These are phyloP conservation scores for Hypomyces rosellus DNA, from an alignment of 2,329 filamentous ascomycete genomes.

Conservation along the genomic window DNA sequence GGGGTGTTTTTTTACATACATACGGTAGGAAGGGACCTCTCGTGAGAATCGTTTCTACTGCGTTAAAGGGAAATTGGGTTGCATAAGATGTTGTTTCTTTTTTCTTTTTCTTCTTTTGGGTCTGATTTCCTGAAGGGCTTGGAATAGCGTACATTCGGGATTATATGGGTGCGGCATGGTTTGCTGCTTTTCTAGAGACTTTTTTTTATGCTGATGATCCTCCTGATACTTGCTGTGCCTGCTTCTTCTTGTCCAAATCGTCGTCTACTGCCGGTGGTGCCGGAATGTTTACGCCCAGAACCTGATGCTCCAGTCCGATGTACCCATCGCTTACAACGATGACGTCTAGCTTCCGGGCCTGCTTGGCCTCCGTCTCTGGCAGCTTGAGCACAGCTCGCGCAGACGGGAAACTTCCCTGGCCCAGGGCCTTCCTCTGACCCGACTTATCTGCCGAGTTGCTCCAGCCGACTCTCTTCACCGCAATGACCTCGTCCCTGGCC, in stretches of 20 bases:
- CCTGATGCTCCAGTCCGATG: slow-evolving; percentile 59
- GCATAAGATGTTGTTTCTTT: neutral
- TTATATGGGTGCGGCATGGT: neutral
- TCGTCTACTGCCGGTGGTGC: slow-evolving; percentile 42
- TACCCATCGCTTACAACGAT: slow-evolving; percentile 83
- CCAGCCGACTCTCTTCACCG: slow-evolving; percentile 84
- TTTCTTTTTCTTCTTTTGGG: neutral
- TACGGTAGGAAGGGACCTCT: slow-evolving; percentile 8
- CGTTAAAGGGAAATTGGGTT: neutral
- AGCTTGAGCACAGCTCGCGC: slow-evolving; percentile 56
- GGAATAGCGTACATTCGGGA: neutral
- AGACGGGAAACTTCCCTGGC: slow-evolving; percentile 40
- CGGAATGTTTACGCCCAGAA: slow-evolving; percentile 47
- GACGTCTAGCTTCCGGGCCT: slow-evolving; percentile 62
- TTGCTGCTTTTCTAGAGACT: neutral
- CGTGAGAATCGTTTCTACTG: slow-evolving; percentile 9
- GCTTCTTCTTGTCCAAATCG: slow-evolving; percentile 38
- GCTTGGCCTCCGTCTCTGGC: slow-evolving; percentile 39
- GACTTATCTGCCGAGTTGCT: slow-evolving; percentile 10
- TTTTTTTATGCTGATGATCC: neutral
- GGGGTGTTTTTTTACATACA: slow-evolving; percentile 4
- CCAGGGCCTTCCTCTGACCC: slow-evolving; percentile 23
- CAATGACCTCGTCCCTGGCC: slow-evolving; percentile 68
- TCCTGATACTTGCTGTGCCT: slow-evolving; percentile 6
- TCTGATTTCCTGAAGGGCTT: neutral